Evolutionary conservation across 768 basidiomycete species (phyloP), one percentile per base, ranked within the genome.

Genomic region (Naganishia onofrii): DNA sequence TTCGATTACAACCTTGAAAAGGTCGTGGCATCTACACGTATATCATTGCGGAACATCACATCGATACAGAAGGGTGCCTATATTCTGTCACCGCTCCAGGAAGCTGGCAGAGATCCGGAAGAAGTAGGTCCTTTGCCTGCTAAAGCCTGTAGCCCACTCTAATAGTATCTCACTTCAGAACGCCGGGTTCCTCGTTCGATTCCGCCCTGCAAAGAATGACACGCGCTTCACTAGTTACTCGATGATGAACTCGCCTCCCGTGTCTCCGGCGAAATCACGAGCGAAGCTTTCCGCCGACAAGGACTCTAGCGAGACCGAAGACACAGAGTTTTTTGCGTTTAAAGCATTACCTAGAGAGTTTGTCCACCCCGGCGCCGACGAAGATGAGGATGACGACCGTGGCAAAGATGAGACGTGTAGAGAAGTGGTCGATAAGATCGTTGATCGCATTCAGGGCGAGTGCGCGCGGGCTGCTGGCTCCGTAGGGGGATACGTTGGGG

Each of bases 1-100:
- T 96, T 93, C 76, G 93, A 96, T 81, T 95, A 93, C 86, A 86
- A 86, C 78, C 86, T 95, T 68, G 91, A 91, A 78, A 93, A 97
- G 80, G 92, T 97, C 60, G 89, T 91, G 78, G 82, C 88, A 70
- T 95, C 90, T 83, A 93, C 89, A 74, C 88, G 94, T 51, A 87
- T 98, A 58, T 94, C 93, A 1, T 85, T 96, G 48, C 87, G 87
- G 56, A 90, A 91, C 76, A 88, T 98, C 74, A 82, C 86, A 32
- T 82, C 84, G 26, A 88, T 99, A 23, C 86, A 85, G 64, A 91
- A 90, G 85, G 95, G 94, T n/a, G 88, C 91, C 54, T 99, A 98
- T 78, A 97, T 98, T 70, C 82, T 97, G 51, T 96, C 94, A 0
- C 89, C 94, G 1, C 84, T 98, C 1, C 92, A 97, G 81, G 92